A percentile compares a stretch with the other conserved stretches of the same genome.
phyloP scores from a whole-genome alignment of 2,329 filamentous ascomycete genomes.

The Aaosphaeria arxii region DNA sequence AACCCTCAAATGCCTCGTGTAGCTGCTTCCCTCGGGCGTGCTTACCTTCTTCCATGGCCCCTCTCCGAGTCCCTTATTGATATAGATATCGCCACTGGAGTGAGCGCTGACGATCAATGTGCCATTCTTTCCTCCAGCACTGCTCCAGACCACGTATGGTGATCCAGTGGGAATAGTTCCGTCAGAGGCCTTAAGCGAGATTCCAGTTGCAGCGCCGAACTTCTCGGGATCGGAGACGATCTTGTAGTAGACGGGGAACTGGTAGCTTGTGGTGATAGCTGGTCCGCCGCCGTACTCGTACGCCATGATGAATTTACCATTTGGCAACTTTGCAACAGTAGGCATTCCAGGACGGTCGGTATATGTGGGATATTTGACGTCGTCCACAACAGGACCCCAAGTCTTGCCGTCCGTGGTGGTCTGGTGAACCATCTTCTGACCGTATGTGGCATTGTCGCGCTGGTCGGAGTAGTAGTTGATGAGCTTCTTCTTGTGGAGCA shows the following conservation, averaged over 20 bases:
- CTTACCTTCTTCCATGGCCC: constrained; percentile 46
- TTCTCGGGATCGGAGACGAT: constrained; percentile 46
- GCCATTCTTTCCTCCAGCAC: constrained; percentile 46
- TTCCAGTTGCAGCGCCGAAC: constrained; percentile 42
- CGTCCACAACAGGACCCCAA: constrained; percentile 60
- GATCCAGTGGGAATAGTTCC: constrained; percentile 46
- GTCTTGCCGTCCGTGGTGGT: constrained; percentile 55
- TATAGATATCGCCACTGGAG: constrained; percentile 42
- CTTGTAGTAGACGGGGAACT: constrained; percentile 54
- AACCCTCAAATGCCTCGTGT: constrained; percentile 48
- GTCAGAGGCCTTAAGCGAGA: constrained; percentile 43
- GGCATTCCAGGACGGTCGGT: constrained; percentile 68
- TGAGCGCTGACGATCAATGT: constrained; percentile 49
- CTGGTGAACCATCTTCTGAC: constrained; percentile 69
- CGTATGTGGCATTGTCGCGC: constrained; percentile 58
- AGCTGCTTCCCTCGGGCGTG: constrained; percentile 41
- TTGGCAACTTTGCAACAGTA: constrained; percentile 56
- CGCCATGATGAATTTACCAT: constrained; percentile 60
- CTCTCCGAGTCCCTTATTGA: constrained; percentile 47
- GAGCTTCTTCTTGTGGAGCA: constrained; percentile 56
- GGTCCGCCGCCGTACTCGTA: constrained; percentile 60
- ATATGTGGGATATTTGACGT: constrained; percentile 62
- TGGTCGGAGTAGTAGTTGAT: constrained; percentile 72
- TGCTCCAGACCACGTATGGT: constrained; percentile 54
- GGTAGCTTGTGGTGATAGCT: constrained; percentile 24